phyloP scores from a whole-genome alignment of 352 stramenopile species.

The Plasmopara muralis region DNA sequence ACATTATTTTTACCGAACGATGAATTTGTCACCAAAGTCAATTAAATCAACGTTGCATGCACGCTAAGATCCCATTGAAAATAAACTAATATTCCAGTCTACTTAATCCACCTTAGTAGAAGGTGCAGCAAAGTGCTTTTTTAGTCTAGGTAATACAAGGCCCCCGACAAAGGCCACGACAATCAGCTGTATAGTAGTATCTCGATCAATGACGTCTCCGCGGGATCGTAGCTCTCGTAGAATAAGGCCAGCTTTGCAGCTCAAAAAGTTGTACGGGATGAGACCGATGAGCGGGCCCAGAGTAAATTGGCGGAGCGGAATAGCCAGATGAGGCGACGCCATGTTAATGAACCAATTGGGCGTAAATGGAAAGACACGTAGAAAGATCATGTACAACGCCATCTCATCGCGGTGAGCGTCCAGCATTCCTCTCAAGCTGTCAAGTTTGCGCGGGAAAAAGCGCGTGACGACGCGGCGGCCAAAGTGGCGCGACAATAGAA shows the following conservation, averaged over 20 bases:
- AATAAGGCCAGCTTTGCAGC: constrained; percentile 73
- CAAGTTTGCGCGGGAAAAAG: constrained; percentile 48
- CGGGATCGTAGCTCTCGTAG: constrained; percentile 60
- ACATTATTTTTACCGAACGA: too few species aligned
- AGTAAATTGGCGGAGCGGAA: constrained; percentile 55
- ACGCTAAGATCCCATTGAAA: not conserved
- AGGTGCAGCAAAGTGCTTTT: constrained; percentile 48
- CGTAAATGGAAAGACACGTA: constrained; percentile 78
- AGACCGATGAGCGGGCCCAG: constrained; percentile 58
- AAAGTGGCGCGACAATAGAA: constrained; percentile 51
- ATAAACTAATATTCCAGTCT: not conserved
- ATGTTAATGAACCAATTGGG: constrained; percentile 87
- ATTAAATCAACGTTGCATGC: not conserved
- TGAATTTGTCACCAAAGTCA: too few species aligned
- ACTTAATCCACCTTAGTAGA: constrained; percentile 3
- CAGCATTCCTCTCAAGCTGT: constrained; percentile 43
- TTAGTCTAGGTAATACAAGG: constrained; percentile 54
- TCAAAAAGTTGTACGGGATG: constrained; percentile 82
- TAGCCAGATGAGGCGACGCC: constrained; percentile 64
- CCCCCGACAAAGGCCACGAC: constrained; percentile 55
- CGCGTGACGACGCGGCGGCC: constrained; percentile 45
- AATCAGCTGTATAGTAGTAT: constrained; percentile 66
- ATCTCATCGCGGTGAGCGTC: constrained; percentile 68
- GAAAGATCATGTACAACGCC: constrained; percentile 76
- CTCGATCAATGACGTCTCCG: constrained; percentile 73